Evolutionary conservation across 2,329 filamentous ascomycete genomes (phyloP).

Genomic region (Simplicillium sp.): DNA sequence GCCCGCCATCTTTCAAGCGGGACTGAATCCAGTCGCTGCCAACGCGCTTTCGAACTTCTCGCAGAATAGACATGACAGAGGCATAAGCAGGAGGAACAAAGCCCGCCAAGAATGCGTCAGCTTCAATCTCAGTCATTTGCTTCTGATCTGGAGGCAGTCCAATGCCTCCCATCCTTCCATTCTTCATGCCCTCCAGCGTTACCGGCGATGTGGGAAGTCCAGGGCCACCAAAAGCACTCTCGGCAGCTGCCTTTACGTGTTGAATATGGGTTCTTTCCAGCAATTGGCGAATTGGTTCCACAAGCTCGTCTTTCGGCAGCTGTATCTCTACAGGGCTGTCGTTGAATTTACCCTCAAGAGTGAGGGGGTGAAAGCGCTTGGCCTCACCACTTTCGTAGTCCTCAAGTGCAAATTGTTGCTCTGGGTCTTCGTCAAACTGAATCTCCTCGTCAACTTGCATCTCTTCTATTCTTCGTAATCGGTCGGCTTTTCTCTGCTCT

Average conservation of each 20-base stretch:
- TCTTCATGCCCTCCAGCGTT: conserved; percentile 50
- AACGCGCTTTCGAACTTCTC: conserved; percentile 65
- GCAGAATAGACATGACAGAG: conserved; percentile 54
- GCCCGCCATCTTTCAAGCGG: conserved; percentile 45
- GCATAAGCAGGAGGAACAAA: conserved; percentile 65
- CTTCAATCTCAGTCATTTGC: conserved; percentile 66
- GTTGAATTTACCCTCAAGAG: conserved; percentile 62
- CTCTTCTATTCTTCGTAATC: conserved; percentile 24
- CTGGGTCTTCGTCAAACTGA: not conserved
- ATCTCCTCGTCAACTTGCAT: conserved; percentile 18
- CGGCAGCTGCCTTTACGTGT: conserved; percentile 65
- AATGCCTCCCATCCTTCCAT: conserved; percentile 53
- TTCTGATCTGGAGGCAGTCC: conserved; percentile 53
- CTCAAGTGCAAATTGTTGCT: not conserved
- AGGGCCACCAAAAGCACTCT: conserved; percentile 65
- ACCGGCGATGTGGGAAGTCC: conserved; percentile 69
- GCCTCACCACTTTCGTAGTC: conserved; percentile 11
- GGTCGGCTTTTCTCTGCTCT: conserved; percentile 16
- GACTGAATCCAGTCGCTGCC: conserved; percentile 61
- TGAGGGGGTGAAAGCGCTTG: conserved; percentile 63
- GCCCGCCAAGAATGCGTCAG: conserved; percentile 60
- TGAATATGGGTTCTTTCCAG: conserved; percentile 59
- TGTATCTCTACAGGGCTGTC: conserved; percentile 65
- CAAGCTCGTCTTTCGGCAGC: conserved; percentile 62
- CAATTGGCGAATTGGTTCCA: conserved; percentile 59